Percentiles rank a stretch among this genome's conserved stretches.
These are phyloP conservation scores for Cyberlindnera misumaiensis DNA, from an alignment of 805 yeast species.

Conservation along the genomic window DNA sequence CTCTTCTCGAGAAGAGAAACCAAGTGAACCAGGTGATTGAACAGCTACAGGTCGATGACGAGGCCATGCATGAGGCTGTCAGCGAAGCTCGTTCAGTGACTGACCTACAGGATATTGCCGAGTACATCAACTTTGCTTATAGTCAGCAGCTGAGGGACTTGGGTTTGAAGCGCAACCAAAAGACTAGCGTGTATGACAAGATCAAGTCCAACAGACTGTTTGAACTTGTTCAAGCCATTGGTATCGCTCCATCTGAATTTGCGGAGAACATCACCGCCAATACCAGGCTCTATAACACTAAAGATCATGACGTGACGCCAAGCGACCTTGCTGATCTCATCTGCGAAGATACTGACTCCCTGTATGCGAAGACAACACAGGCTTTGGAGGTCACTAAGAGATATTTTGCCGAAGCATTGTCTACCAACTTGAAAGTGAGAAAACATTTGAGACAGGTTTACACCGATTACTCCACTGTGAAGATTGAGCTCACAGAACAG, in stretches of 20 bases:
- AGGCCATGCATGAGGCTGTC: slow-evolving; percentile 48
- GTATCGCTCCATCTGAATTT: slow-evolving; percentile 71
- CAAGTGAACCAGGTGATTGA: slow-evolving; percentile 52
- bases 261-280: slow-evolving; percentile 75
- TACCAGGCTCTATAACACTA: slow-evolving; percentile 62
- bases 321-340: slow-evolving; percentile 45
- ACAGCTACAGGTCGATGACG: slow-evolving; percentile 50
- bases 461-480: slow-evolving; percentile 58
- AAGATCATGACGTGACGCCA: slow-evolving; percentile 59
- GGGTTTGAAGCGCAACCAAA: slow-evolving; percentile 26
- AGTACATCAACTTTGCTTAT: slow-evolving; percentile 70
- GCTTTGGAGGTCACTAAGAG: slow-evolving; percentile 71
- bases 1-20: slow-evolving; percentile 67
- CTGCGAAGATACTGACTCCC: slow-evolving; percentile 30
- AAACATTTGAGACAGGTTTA: slow-evolving; percentile 58
- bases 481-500: slow-evolving; percentile 76
- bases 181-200: slow-evolving; percentile 57
- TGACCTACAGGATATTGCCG: slow-evolving; percentile 82
- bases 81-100: slow-evolving; percentile 55
- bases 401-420: slow-evolving; percentile 72
- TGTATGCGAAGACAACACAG: slow-evolving; percentile 49
- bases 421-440: slow-evolving; percentile 75
- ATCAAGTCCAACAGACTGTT: slow-evolving; percentile 58
- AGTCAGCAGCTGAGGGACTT: slow-evolving; percentile 34
- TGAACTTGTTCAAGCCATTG: slow-evolving; percentile 61